Percentiles rank a stretch among this genome's conserved stretches.
These are phyloP conservation scores for Baorangia bicolor DNA, from an alignment of 768 basidiomycete genomes.

Conservation along the genomic window DNA sequence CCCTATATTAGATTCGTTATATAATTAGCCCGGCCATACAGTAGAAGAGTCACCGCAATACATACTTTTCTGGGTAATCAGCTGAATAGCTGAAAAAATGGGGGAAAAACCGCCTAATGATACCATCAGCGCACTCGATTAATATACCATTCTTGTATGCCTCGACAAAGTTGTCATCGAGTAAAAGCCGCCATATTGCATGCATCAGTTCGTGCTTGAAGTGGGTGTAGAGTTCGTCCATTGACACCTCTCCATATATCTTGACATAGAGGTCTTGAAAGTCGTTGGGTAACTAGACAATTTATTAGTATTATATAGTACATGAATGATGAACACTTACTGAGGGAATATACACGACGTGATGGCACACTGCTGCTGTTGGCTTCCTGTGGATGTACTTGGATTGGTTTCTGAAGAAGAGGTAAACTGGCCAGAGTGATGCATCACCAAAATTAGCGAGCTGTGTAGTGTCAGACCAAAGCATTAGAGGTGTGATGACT, in stretches of 20 bases:
- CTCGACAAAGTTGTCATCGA: not conserved
- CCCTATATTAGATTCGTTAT: not conserved
- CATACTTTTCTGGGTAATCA: constrained; percentile 11
- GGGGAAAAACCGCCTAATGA: not conserved
- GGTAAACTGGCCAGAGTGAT: constrained; percentile 28
- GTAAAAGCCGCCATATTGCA: not conserved
- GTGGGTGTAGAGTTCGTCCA: not conserved
- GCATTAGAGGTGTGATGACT: constrained; percentile 14
- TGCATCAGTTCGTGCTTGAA: constrained; percentile 4
- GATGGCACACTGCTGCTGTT: constrained; percentile 11
- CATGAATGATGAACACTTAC: not conserved
- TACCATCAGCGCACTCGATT: not conserved
- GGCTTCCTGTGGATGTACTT: constrained; percentile 12
- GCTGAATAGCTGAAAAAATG: not conserved
- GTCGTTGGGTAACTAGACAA: constrained; percentile 4
- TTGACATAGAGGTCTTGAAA: constrained; percentile 8
- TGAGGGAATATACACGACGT: constrained; percentile 14
- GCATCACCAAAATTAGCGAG: constrained; percentile 30
- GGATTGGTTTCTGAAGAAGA: constrained; percentile 19
- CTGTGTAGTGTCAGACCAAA: constrained; percentile 29
- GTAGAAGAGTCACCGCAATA: too few relatives aligned
- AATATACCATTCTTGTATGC: not conserved
- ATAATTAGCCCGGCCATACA: not conserved
- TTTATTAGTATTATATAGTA: not conserved
- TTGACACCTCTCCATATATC: not conserved